Evolutionary conservation across 2,329 filamentous ascomycete genomes (phyloP).

Genomic region (Pseudopyricularia javanii): DNA sequence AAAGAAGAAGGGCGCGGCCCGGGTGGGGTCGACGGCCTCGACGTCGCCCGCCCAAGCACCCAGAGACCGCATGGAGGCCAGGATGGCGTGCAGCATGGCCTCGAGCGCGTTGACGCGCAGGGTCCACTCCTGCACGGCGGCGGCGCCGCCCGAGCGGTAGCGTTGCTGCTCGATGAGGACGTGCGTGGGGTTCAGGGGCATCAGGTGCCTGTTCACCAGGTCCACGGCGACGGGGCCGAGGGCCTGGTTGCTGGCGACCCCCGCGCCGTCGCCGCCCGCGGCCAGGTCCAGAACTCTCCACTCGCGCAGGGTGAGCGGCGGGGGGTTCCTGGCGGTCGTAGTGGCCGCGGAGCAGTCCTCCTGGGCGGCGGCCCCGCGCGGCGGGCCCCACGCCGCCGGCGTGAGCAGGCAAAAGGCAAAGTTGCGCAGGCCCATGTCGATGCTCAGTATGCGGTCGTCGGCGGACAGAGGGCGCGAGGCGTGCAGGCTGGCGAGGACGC

Average conservation of each 20-base stretch:
- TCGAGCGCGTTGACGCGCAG: constrained; percentile 72
- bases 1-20: neutral
- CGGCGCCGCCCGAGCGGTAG: constrained; percentile 48
- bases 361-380: neutral
- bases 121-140: constrained; percentile 70
- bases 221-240: constrained; percentile 19
- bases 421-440: constrained; percentile 78
- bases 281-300: constrained; percentile 10
- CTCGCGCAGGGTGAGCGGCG: constrained; percentile 4
- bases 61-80: constrained; percentile 41
- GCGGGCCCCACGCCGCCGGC: constrained; percentile 11
- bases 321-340: neutral
- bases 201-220: constrained; percentile 21
- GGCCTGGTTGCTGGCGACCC: constrained; percentile 13
- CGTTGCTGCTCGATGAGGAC: constrained; percentile 57
- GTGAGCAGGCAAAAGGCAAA: constrained; percentile 58
- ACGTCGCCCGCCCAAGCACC: constrained; percentile 29
- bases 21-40: constrained; percentile 33
- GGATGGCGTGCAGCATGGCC: constrained; percentile 63
- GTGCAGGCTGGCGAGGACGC: constrained; percentile 22
- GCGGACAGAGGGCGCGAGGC: constrained; percentile 13
- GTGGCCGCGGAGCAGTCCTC: neutral
- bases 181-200: constrained; percentile 46
- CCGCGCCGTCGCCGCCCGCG: neutral
- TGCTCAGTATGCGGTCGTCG: constrained; percentile 49